phyloP scores from a whole-genome alignment of 495 filamentous ascomycete genomes.

The Polyplosphaeria fusca region DNA sequence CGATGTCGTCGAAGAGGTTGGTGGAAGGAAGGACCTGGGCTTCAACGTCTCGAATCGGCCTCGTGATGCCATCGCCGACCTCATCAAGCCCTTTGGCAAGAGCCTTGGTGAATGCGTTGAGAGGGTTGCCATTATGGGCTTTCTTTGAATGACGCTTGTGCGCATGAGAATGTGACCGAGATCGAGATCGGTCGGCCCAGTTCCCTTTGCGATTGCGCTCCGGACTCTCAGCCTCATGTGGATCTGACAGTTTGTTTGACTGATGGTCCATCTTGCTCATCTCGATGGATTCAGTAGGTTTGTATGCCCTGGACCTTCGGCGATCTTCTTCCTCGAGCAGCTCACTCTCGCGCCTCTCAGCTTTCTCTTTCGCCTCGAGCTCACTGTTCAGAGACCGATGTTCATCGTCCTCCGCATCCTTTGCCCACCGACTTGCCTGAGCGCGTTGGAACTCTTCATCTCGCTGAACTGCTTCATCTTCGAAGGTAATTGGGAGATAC shows the following conservation, averaged over 20 bases:
- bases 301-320: constrained; percentile 8
- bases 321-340: constrained; percentile 46
- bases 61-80: constrained; percentile 12
- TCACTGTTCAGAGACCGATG: constrained; percentile 47
- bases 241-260: constrained; percentile 15
- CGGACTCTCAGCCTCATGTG: constrained; percentile 10
- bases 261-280: constrained; percentile 29
- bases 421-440: constrained; percentile 51
- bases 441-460: constrained; percentile 84
- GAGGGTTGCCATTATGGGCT: constrained; percentile 28
- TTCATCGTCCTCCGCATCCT: constrained; percentile 51
- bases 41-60: constrained; percentile 55
- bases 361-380: constrained; percentile 46
- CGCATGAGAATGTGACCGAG: background rate
- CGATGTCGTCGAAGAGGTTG: constrained; percentile 77
- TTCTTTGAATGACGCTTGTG: constrained; percentile 15
- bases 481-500: constrained; percentile 90
- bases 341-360: constrained; percentile 56
- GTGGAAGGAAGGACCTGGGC: constrained; percentile 68
- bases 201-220: constrained; percentile 26
- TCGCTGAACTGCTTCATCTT: constrained; percentile 86
- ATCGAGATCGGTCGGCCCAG: constrained; percentile 37
- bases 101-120: constrained; percentile 17
- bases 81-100: constrained; percentile 18
- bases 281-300: constrained; percentile 12